phyloP scores from a whole-genome alignment of 768 basidiomycete species.

The Naganishia kalamii region DNA sequence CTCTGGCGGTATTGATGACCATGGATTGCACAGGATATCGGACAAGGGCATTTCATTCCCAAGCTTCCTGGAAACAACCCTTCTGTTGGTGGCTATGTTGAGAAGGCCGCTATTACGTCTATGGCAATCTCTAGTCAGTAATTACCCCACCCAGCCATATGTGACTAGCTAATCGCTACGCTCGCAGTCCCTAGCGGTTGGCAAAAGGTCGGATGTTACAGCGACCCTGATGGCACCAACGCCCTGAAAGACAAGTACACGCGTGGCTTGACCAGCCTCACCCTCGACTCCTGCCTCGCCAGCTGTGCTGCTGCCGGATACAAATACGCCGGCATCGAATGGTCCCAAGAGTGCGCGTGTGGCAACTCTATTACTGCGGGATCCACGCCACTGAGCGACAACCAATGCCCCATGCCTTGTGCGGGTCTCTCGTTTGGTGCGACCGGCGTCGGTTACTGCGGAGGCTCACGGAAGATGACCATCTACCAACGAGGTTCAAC shows the following conservation, averaged over 20 bases:
- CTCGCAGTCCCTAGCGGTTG: slow-evolving; percentile 38
- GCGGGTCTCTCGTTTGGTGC: slow-evolving; percentile 38
- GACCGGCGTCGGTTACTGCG: slow-evolving; percentile 39
- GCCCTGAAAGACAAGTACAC: slow-evolving; percentile 39
- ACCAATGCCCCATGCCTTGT: slow-evolving; percentile 39
- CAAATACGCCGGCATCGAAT: slow-evolving; percentile 24
- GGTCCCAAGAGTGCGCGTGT: slow-evolving; percentile 42
- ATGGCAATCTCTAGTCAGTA: neutral
- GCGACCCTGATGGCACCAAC: slow-evolving; percentile 39
- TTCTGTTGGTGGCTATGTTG: neutral
- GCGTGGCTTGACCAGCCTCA: slow-evolving; percentile 49
- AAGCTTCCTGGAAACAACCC: slow-evolving; percentile 43
- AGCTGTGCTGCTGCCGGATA: slow-evolving; percentile 57
- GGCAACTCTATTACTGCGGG: slow-evolving; percentile 61
- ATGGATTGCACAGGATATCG: neutral
- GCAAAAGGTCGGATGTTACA: slow-evolving; percentile 42
- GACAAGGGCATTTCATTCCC: slow-evolving; percentile 12
- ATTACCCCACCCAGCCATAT: too few species aligned
- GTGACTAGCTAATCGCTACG: neutral
- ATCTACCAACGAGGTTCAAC: slow-evolving; percentile 42
- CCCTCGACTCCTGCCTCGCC: slow-evolving; percentile 61
- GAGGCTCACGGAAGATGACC: slow-evolving; percentile 25
- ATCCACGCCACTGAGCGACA: slow-evolving; percentile 27
- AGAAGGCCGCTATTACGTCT: neutral
- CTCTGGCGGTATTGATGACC: neutral